Evolutionary conservation across 116 monocot genomes (phyloP).

Genomic region (Dioscorea cayenensis): DNA sequence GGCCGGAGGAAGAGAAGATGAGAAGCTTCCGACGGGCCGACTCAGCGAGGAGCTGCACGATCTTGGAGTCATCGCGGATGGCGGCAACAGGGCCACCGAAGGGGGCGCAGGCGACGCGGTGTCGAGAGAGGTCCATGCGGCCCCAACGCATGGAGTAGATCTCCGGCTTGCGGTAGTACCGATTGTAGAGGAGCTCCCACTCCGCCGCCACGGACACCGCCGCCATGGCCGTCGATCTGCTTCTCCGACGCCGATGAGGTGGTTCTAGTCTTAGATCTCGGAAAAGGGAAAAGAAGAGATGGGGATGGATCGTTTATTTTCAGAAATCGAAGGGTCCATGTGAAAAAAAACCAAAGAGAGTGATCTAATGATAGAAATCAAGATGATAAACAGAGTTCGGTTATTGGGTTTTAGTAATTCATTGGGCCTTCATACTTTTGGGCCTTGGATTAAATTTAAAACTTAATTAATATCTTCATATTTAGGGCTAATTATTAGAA

Average conservation of each 20-base stretch:
- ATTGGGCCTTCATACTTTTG: no score
- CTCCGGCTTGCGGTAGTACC: conserved; percentile 71
- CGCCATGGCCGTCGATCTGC: conserved; percentile 15
- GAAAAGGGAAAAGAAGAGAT: not conserved
- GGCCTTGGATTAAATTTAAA: no score
- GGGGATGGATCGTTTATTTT: not conserved
- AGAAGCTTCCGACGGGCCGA: conserved; percentile 85
- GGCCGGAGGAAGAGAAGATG: conserved; percentile 72
- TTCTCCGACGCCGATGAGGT: not conserved
- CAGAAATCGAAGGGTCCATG: not conserved
- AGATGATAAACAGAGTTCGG: no score
- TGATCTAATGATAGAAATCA: no score
- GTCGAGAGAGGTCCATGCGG: conserved; percentile 73
- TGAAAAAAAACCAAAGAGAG: not conserved
- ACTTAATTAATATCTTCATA: no score
- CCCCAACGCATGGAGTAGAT: conserved; percentile 65
- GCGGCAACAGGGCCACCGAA: conserved; percentile 92
- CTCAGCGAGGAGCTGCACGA: conserved; percentile 85
- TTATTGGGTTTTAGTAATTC: no score
- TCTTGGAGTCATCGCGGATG: conserved; percentile 96
- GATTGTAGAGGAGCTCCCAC: conserved; percentile 87
- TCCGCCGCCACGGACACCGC: conserved; percentile 73
- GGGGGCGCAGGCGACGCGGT: conserved; percentile 85
- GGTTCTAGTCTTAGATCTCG: not conserved
- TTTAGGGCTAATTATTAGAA: no score